Evolutionary conservation across 1,284 basidiomycete genomes (phyloP).

Genomic region (Grifola frondosa): DNA sequence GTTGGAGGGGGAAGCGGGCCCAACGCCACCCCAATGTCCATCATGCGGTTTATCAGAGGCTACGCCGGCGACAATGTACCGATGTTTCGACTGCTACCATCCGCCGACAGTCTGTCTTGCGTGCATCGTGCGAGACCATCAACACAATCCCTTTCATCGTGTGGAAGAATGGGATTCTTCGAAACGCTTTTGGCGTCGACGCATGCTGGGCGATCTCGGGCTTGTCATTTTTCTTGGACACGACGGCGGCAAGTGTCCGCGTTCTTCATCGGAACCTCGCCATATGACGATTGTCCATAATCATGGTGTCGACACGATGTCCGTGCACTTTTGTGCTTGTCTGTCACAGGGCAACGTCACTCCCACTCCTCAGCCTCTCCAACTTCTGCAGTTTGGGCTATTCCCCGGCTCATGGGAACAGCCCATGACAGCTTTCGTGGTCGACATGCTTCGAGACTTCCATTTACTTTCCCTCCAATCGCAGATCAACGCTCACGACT

Average conservation of each 20-base stretch:
- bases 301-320: neutral
- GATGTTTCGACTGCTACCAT: neutral
- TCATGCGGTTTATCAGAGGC: too few species aligned
- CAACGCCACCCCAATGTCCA: too few species aligned
- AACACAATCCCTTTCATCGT: neutral
- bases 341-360: too few species aligned
- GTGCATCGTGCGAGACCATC: neutral
- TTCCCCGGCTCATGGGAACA: constrained; percentile 18
- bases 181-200: neutral
- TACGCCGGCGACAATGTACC: too few species aligned
- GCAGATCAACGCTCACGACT: constrained; percentile 12
- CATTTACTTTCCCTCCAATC: constrained; percentile 7
- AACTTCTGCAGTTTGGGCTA: constrained; percentile 11
- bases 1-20: too few species aligned
- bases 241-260: neutral
- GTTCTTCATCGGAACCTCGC: neutral
- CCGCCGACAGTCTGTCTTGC: neutral
- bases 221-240: neutral
- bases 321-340: neutral
- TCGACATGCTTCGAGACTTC: constrained; percentile 7
- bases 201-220: neutral
- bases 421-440: constrained; percentile 12
- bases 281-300: neutral
- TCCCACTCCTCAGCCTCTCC: neutral
- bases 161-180: neutral